Evolutionary conservation across 1,139 yeast genomes (phyloP), one percentile per base, ranked within the genome.

Genomic region (Chernovozyma aurita): DNA sequence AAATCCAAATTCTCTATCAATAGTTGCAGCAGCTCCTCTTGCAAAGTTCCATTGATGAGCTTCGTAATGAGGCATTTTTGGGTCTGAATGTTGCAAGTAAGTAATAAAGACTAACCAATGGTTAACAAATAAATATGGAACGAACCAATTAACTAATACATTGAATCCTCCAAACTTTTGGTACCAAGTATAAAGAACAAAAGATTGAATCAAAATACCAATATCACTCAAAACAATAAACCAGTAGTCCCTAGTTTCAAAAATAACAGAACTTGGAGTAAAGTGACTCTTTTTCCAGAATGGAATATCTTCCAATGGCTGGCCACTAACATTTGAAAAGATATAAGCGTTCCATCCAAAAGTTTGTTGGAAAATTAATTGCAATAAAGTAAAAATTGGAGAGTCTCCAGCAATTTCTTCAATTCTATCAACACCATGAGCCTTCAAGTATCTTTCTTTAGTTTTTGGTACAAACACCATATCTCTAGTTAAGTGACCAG

Each of bases 91-190:
- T 60, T 77, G 83, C 50, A 77, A 67, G 52, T 59, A 77, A 24
- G 83, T 77, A 45, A 77, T 75, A 49, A 77, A 76, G 26, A 76
- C 83, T 48, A 77, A 63, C 83, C 83, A 77, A 56, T 77, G 82
- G 65, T 77, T 77, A 39, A 75, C 78, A 53, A 70, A 73, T 31
- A 75, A 40, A 59, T 74, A 77, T 30, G 83, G 83, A 36, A 77
- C 41, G 42, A 73, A 60, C 76, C 78, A 77, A 57, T 73, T 69
- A 37, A 74, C 63, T 39, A 70, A 44, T 45, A 71, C 53, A 50
- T 65, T 64, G 63, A 74, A 76, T 20, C 53, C 52, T 32, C 81
- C 80, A 50, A 63, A 72, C 39, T 52, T 49, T 47, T 67, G 48
- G 52, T 62, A 59, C 79, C 80, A 75, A 37, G 62, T 57, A 58